Conservation (phyloP, 306 rosid genomes). For the Gillenia trifoliata region DNA sequence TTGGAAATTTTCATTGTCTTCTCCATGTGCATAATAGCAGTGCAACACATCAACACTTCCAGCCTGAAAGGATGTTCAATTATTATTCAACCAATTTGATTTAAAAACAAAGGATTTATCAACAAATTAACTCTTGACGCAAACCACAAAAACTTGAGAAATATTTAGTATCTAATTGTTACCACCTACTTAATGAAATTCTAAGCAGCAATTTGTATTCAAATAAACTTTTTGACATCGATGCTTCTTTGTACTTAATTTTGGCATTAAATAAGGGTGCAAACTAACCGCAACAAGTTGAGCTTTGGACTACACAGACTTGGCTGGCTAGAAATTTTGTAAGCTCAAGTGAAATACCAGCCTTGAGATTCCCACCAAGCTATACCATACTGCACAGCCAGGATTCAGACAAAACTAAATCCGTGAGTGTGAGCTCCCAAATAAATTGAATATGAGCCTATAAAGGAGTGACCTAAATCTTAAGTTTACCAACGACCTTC, state of each 20-base stretch:
- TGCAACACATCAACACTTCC: constrained; percentile 80
- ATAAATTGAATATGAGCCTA: neutral
- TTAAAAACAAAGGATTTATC: constrained; percentile 6
- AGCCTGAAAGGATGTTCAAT: constrained; percentile 44
- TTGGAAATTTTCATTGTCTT: constrained; percentile 72
- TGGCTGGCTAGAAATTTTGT: neutral
- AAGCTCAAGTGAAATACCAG: neutral
- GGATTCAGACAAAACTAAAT: neutral
- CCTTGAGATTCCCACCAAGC: neutral
- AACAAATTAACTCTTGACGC: constrained; percentile 6
- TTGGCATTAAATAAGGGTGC: neutral
- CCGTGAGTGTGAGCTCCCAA: neutral
- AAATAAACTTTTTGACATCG: neutral
- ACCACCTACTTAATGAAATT: neutral
- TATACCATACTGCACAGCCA: neutral
- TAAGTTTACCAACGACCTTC: neutral
- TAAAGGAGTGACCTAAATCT: neutral
- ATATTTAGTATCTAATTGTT: neutral
- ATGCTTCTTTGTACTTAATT: neutral
- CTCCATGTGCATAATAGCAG: constrained; percentile 93
- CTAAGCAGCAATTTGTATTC: neutral
- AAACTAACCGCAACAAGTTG: neutral
- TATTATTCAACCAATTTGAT: neutral
- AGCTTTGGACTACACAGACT: neutral
- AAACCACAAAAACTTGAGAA: neutral